Percentiles rank a stretch among this genome's conserved stretches.
These are phyloP conservation scores for Stromatinia cepivora DNA, from an alignment of 2,329 filamentous ascomycete genomes.

Conservation along the genomic window DNA sequence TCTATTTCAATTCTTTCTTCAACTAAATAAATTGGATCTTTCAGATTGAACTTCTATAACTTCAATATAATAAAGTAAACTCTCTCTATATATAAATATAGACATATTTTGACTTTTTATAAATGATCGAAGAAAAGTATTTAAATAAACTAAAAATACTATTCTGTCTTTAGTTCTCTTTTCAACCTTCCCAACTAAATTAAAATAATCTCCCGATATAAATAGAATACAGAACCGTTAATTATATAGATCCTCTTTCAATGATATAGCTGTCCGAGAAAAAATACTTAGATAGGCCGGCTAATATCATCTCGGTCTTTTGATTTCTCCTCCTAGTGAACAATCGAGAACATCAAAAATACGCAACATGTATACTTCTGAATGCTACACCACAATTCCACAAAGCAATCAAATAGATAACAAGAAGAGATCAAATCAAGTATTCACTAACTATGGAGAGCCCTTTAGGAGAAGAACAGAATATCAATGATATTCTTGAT, in stretches of 20 bases:
- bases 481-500: slow-evolving; percentile 31
- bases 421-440: neutral
- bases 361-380: neutral
- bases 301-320: neutral
- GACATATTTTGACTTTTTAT: neutral
- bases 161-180: neutral
- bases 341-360: slow-evolving; percentile 6
- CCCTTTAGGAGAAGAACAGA: neutral
- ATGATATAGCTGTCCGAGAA: neutral
- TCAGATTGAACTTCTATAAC: neutral
- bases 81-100: neutral
- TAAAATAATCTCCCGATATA: neutral
- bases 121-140: neutral
- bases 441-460: slow-evolving; percentile 4
- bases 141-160: neutral
- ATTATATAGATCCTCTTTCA: neutral
- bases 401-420: neutral
- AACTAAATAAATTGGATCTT: neutral
- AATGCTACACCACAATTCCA: neutral
- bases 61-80: neutral
- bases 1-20: neutral
- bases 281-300: neutral
- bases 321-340: neutral
- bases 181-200: neutral
- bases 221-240: neutral